These are phyloP conservation scores for Fusarium denticulatum DNA, from an alignment of 2,329 filamentous ascomycete genomes.

Conservation along the genomic window DNA sequence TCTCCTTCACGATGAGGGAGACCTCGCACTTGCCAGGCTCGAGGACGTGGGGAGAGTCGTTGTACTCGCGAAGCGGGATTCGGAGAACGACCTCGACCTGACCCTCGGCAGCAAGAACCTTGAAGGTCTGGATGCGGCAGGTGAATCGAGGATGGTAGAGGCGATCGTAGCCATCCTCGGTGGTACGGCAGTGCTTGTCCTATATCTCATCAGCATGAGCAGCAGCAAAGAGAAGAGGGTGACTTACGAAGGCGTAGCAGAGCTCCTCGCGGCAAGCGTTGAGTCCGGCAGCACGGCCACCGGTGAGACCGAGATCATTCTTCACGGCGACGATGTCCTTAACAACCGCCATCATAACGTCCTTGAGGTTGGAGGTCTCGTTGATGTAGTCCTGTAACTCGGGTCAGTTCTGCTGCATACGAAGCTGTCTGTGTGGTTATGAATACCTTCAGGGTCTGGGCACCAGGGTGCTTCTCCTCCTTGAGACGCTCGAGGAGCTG, in stretches of 20 bases:
- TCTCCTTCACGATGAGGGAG: conserved; percentile 30
- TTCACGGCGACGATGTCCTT: conserved; percentile 25
- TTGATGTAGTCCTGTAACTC: conserved; percentile 14
- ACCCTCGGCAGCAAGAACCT: not conserved
- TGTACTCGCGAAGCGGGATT: conserved; percentile 22
- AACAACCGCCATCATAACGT: conserved; percentile 27
- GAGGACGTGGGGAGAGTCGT: conserved; percentile 22
- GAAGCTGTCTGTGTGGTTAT: not conserved
- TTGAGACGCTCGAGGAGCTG: conserved; percentile 13
- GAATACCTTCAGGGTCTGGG: conserved; percentile 11
- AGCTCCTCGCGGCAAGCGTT: conserved; percentile 28
- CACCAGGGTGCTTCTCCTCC: not conserved
- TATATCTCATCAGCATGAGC: not conserved
- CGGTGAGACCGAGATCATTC: conserved; percentile 9
- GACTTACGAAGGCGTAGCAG: conserved; percentile 10
- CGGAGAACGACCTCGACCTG: conserved; percentile 26
- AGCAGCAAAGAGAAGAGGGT: too few relatives aligned
- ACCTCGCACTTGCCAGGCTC: conserved; percentile 12
- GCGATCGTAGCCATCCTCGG: conserved; percentile 4
- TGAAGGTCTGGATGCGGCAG: conserved; percentile 17
- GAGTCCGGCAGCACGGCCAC: not conserved
- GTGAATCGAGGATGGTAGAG: conserved; percentile 22
- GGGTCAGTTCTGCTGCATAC: not conserved
- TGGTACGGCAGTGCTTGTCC: conserved; percentile 26
- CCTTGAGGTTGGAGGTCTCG: conserved; percentile 27